These are phyloP conservation scores for Debaryomyces hansenii DNA, from an alignment of 805 yeast species.

Conservation along the genomic window DNA sequence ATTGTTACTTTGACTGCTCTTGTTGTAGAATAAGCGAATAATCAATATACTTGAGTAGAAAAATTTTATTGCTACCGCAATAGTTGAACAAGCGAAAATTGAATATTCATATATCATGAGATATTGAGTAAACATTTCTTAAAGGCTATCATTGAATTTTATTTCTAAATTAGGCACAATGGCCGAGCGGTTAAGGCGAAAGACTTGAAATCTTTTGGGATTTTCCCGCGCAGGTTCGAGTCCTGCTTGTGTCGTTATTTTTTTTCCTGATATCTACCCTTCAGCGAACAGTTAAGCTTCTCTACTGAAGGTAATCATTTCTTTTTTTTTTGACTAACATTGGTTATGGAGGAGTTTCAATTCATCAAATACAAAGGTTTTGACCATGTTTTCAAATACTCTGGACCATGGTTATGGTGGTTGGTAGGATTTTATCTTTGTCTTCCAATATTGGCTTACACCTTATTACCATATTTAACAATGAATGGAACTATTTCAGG, in stretches of 20 bases:
- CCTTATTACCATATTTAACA: slow-evolving; percentile 36
- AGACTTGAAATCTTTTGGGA: slow-evolving; percentile 45
- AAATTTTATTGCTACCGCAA: no score
- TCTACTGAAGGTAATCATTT: not conserved
- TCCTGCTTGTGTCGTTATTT: slow-evolving; percentile 44
- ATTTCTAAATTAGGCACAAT: slow-evolving; percentile 21
- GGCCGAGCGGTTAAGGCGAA: slow-evolving; percentile 46
- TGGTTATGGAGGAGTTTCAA: slow-evolving; percentile 3
- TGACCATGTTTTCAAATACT: slow-evolving; percentile 19
- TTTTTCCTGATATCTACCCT: slow-evolving; percentile 10
- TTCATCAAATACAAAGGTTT: slow-evolving; percentile 16
- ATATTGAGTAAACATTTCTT: no score
- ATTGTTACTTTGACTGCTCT: not conserved
- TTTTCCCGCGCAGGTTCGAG: slow-evolving; percentile 47
- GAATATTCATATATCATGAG: no score
- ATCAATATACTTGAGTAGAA: no score
- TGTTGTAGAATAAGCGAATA: no score
- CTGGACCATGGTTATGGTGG: slow-evolving; percentile 44
- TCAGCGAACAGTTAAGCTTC: not conserved
- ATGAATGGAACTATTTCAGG: slow-evolving; percentile 20
- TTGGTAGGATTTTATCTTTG: slow-evolving; percentile 46
- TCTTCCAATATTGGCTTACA: slow-evolving; percentile 45
- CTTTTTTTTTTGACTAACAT: not conserved
- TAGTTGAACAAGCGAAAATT: no score
- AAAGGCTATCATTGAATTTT: no score